A percentile compares a stretch with the other conserved stretches of the same genome.
phyloP scores from a whole-genome alignment of 305 asterid species.

The Solanum hybrid region DNA sequence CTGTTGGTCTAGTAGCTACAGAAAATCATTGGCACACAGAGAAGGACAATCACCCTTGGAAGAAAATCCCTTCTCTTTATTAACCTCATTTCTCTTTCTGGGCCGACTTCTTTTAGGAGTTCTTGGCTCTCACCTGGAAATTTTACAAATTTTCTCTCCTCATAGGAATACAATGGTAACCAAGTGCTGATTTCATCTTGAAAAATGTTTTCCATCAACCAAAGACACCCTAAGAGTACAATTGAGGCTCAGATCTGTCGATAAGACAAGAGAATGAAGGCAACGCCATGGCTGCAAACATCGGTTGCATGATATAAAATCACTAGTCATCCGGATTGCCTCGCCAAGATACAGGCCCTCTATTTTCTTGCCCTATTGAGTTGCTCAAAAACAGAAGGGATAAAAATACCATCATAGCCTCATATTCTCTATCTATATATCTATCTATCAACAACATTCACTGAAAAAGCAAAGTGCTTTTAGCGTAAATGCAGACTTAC shows the following conservation, averaged over 20 bases:
- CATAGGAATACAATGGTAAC: neutral
- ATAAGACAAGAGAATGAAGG: neutral
- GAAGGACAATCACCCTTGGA: neutral
- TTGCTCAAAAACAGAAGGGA: neutral
- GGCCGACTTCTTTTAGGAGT: neutral
- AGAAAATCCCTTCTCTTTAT: neutral
- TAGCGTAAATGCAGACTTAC: neutral
- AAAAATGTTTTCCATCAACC: neutral
- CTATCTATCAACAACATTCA: conserved; percentile 1
- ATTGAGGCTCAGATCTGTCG: conserved; percentile 13
- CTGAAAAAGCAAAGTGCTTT: neutral
- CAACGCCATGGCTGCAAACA: conserved; percentile 7
- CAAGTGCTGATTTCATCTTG: neutral
- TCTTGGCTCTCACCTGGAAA: neutral
- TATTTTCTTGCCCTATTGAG: neutral
- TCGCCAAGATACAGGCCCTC: neutral
- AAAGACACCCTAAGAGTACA: neutral
- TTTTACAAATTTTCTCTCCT: neutral
- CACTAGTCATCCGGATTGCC: neutral
- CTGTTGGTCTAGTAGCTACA: neutral
- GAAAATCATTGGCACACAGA: neutral
- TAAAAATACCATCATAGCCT: neutral
- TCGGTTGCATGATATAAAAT: neutral
- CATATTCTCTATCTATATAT: neutral
- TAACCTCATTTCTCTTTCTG: neutral